These are phyloP conservation scores for Carallia pectinifolia DNA, from an alignment of 345 rosid species.

Conservation along the genomic window DNA sequence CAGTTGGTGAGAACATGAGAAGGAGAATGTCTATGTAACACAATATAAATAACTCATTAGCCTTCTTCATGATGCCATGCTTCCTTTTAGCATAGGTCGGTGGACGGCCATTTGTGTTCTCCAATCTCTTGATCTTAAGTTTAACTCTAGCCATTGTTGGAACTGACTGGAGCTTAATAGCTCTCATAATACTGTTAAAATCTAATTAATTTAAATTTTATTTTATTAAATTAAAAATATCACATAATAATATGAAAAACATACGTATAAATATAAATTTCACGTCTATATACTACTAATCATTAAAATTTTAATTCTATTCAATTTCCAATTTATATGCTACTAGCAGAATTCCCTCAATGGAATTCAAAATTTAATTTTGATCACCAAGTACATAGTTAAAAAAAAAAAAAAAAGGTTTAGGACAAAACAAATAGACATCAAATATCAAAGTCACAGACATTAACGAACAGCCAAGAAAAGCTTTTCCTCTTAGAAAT, in stretches of 20 bases:
- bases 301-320: neutral
- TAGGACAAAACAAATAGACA: neutral
- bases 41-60: conserved; percentile 65
- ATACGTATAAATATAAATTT: no score
- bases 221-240: no score
- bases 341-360: neutral
- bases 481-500: no score
- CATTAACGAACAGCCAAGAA: neutral
- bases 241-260: no score
- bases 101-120: conserved; percentile 66
- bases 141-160: conserved; percentile 62
- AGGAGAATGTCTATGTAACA: conserved; percentile 69
- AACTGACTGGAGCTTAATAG: no score
- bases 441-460: neutral
- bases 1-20: conserved; percentile 76
- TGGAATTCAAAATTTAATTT: neutral
- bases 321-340: neutral
- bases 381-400: neutral
- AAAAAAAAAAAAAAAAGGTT: neutral
- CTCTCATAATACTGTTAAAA: no score
- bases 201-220: no score
- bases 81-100: conserved; percentile 69
- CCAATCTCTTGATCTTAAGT: conserved; percentile 68
- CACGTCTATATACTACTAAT: no score
- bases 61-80: conserved; percentile 75